Evolutionary conservation across 345 rosid genomes (phyloP).

Genomic region (Crucihimalaya himalaica): DNA sequence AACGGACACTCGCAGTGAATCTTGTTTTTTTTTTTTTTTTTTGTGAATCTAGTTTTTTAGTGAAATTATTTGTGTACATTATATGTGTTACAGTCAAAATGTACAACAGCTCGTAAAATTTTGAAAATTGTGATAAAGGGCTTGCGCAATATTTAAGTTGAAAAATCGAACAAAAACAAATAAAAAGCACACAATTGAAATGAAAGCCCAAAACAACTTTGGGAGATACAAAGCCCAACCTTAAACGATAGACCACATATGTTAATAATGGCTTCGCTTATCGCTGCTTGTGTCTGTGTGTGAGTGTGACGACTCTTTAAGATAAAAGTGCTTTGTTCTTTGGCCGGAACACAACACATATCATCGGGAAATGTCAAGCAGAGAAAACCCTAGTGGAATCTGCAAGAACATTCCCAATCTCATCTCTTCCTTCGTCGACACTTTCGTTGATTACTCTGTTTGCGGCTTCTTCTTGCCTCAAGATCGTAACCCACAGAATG

Average conservation of each 20-base stretch:
- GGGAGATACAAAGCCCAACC: background rate
- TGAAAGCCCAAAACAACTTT: background rate
- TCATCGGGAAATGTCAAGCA: conserved; percentile 38
- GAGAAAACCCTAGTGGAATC: conserved; percentile 26
- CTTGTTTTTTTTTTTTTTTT: background rate
- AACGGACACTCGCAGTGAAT: background rate
- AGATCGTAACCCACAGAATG: conserved; percentile 21
- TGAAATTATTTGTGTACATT: background rate
- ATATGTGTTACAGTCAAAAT: no score
- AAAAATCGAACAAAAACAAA: no score
- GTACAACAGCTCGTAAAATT: background rate
- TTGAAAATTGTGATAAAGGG: background rate
- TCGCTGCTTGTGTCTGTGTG: no score
- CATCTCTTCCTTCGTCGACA: conserved; percentile 75
- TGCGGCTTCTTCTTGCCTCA: conserved; percentile 61
- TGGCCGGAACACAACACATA: background rate
- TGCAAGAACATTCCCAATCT: conserved; percentile 56
- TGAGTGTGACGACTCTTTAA: no score
- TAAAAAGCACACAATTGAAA: background rate
- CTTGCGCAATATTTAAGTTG: no score
- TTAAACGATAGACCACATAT: background rate
- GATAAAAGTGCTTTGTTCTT: background rate
- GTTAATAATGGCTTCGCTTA: no score
- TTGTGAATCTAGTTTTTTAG: background rate
- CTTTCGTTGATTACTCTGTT: conserved; percentile 78